A percentile compares a stretch with the other conserved stretches of the same genome.
Evolutionary conservation across 352 stramenopile genomes (phyloP).

Genomic region (Peronospora belbahrii): DNA sequence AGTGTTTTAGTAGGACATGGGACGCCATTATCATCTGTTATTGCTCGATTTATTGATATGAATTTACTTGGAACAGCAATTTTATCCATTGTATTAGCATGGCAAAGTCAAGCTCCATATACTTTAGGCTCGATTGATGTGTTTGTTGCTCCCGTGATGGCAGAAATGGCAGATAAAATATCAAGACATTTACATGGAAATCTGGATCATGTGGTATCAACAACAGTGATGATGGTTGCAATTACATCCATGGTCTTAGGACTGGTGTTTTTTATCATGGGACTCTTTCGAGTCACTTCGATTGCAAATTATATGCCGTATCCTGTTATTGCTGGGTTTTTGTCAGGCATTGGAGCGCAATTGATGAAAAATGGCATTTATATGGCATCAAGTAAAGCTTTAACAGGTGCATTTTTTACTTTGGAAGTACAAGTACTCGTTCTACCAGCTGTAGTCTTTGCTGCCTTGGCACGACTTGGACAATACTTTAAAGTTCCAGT

Average conservation of each 20-base stretch:
- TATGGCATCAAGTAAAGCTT: constrained; percentile 55
- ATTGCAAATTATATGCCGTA: constrained; percentile 84
- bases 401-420: constrained; percentile 50
- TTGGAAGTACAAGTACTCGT: constrained; percentile 45
- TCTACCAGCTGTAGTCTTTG: constrained; percentile 55
- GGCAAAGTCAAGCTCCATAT: constrained; percentile 67
- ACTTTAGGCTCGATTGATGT: constrained; percentile 73
- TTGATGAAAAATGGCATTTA: constrained; percentile 77
- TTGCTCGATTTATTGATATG: constrained; percentile 80
- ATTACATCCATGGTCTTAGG: constrained; percentile 60
- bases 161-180: constrained; percentile 64
- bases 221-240: constrained; percentile 63
- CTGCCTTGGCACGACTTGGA: constrained; percentile 38
- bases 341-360: constrained; percentile 70
- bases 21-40: constrained; percentile 46
- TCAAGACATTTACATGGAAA: constrained; percentile 48
- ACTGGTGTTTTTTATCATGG: constrained; percentile 59
- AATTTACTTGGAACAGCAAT: constrained; percentile 68
- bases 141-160: constrained; percentile 72
- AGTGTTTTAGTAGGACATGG: constrained; percentile 69
- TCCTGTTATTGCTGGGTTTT: constrained; percentile 73
- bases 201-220: constrained; percentile 55
- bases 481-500: constrained; percentile 59
- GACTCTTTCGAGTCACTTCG: constrained; percentile 57
- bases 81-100: constrained; percentile 61